These are phyloP conservation scores for Sporormia fimetaria DNA, from an alignment of 495 filamentous ascomycete genomes.

Conservation along the genomic window DNA sequence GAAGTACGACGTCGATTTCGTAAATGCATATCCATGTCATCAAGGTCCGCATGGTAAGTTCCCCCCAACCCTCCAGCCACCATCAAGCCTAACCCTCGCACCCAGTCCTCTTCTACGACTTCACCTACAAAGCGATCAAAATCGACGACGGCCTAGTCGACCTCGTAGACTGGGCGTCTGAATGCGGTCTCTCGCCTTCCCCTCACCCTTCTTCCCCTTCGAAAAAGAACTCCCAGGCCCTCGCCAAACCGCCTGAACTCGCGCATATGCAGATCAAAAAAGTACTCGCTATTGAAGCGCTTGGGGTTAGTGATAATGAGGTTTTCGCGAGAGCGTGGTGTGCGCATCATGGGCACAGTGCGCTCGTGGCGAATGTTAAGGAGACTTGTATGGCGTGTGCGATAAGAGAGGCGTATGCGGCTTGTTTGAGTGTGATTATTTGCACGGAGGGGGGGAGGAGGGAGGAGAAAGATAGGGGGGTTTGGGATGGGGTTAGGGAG, in stretches of 20 bases:
- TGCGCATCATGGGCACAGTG: slow-evolving; percentile 54
- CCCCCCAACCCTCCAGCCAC: background rate
- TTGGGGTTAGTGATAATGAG: slow-evolving; percentile 59
- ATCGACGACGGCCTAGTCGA: slow-evolving; percentile 47
- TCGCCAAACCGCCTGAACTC: slow-evolving; percentile 5
- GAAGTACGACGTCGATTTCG: slow-evolving; percentile 53
- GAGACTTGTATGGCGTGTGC: slow-evolving; percentile 63
- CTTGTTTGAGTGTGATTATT: slow-evolving; percentile 57
- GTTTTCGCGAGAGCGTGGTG: slow-evolving; percentile 65
- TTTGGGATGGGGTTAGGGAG: background rate
- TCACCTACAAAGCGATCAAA: slow-evolving; percentile 42
- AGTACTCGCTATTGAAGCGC: slow-evolving; percentile 58
- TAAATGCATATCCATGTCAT: slow-evolving; percentile 55
- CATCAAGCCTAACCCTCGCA: background rate
- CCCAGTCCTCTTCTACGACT: slow-evolving; percentile 52
- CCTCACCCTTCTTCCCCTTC: slow-evolving; percentile 12
- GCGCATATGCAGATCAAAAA: slow-evolving; percentile 38
- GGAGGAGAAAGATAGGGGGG: slow-evolving; percentile 26
- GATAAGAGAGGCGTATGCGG: slow-evolving; percentile 60
- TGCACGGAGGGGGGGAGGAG: slow-evolving; percentile 40
- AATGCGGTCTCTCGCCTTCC: slow-evolving; percentile 20
- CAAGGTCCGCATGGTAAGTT: slow-evolving; percentile 48
- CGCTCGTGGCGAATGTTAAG: slow-evolving; percentile 52
- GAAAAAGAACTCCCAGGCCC: slow-evolving; percentile 8
- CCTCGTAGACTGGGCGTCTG: slow-evolving; percentile 48